A percentile compares a stretch with the other conserved stretches of the same genome.
These are phyloP conservation scores for Juncus effusus DNA, from an alignment of 176 grass and related monocot species.

Conservation along the genomic window DNA sequence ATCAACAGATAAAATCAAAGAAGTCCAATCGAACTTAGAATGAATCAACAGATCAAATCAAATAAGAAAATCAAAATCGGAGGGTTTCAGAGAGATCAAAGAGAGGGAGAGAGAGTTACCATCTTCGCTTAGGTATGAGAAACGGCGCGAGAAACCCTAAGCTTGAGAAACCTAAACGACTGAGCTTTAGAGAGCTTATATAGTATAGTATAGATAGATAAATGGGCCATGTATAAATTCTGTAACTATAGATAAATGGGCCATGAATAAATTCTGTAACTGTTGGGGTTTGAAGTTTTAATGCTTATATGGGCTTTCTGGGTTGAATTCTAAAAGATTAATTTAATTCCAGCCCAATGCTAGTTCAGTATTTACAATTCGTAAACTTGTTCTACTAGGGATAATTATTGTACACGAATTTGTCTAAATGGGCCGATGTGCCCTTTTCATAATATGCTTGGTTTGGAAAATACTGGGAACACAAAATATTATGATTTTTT, in stretches of 20 bases:
- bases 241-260: neutral
- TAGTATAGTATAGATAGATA: slow-evolving; percentile 8
- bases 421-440: too few species aligned
- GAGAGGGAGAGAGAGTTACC: slow-evolving; percentile 31
- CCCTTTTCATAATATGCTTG: too few species aligned
- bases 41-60: neutral
- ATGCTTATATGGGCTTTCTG: too few species aligned
- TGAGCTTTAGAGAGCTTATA: slow-evolving; percentile 26
- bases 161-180: slow-evolving; percentile 19
- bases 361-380: too few species aligned
- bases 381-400: too few species aligned
- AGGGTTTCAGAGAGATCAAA: neutral
- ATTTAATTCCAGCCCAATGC: too few species aligned
- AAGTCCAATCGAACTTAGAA: neutral
- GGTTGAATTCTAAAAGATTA: too few species aligned
- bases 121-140: slow-evolving; percentile 34
- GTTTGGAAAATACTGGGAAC: too few species aligned
- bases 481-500: too few species aligned
- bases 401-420: too few species aligned
- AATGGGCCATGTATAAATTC: neutral
- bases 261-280: neutral
- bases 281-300: too few species aligned
- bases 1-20: neutral
- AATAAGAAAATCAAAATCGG: neutral
- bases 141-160: slow-evolving; percentile 52